Conservation (phyloP, 129 eudicot species). For the carrot (Daucus carota) region DNA sequence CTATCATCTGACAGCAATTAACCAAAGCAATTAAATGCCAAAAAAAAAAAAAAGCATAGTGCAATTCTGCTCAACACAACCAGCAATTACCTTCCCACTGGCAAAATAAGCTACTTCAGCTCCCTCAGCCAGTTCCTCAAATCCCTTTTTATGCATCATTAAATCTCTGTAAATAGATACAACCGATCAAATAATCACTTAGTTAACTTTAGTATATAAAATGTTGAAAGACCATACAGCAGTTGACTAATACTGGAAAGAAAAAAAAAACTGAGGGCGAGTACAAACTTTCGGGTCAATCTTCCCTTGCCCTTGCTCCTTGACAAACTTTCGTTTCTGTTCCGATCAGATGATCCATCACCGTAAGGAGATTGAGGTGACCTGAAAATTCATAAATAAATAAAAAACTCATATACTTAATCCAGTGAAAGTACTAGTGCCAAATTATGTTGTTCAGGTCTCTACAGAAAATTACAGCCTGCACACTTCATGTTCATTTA, state of each 20-base stretch:
- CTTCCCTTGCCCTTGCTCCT: slow-evolving; percentile 51
- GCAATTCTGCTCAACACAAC: slow-evolving; percentile 4
- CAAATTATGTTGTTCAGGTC: not conserved
- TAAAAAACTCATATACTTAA: not conserved
- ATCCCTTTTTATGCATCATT: slow-evolving; percentile 71
- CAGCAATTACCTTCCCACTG: slow-evolving; percentile 58
- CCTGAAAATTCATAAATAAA: slow-evolving; percentile 23
- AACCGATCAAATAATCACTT: not conserved
- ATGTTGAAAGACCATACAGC: not conserved
- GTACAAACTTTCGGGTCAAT: slow-evolving; percentile 64
- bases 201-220: not conserved
- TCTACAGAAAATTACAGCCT: not conserved
- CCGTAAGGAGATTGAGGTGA: slow-evolving; percentile 22
- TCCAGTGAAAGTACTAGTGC: not conserved
- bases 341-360: slow-evolving; percentile 21
- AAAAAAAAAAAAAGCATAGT: not conserved
- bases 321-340: slow-evolving; percentile 22
- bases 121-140: slow-evolving; percentile 73
- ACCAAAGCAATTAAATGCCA: not conserved
- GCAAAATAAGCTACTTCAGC: slow-evolving; percentile 61
- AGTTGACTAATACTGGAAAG: not conserved
- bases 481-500: not conserved
- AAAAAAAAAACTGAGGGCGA: not conserved
- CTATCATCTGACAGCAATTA: not conserved
- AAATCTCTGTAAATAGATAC: slow-evolving; percentile 43